Base-by-base conservation (phyloP, 2,329 filamentous ascomycete species). In the Ascocoryne sarcoides region DNA sequence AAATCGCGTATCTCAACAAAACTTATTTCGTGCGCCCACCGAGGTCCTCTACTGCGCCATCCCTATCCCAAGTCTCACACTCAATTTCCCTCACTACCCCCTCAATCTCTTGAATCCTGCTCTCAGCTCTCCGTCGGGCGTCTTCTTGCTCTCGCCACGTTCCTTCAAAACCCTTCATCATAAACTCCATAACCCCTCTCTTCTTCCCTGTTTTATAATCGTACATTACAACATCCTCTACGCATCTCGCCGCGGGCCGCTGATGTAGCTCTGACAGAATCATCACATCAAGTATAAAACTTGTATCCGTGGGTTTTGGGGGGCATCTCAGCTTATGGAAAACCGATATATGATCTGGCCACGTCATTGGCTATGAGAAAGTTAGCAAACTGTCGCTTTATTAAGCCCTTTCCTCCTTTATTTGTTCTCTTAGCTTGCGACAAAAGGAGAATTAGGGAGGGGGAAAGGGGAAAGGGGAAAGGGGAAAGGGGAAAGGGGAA, bases 141-240 rank as follows among this genome's bases (percentile, higher is more conserved):
- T 70, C 64, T 56, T 82, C 71, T 58, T 89, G 82, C 49, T 74
- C 58, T 32, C 65, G 60, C 65, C 73, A 84, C 10, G 73, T 76
- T 35, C 70, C 61, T 39, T 64, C 62, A 52, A 87, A 77, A 34
- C 74, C 70, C 5, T 73, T 65, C 32, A 76, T 57, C 66, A 84
- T 76, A 51, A 80, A 86, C 0, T 66, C 62, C 36, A 69, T 69
- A 33, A 86, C 59, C 2, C 65, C 55, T 2, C 68, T 68, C 62
- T 82, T 84, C 56, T 65, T 68, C 8, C 64, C 73, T 18, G 62
- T 58, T 20, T 60, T 64, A 60, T 87, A 86, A 63, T 94, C 82
- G 62, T 92, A 93, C 1, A 86, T 68, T 8, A 84, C 82, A 43
- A 86, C 76, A 50, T 90, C 84, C 62, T 95, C 89, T 19, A 76